These are phyloP conservation scores for Sphagnum fallax DNA, from an alignment of 228 moss, liverwort and hornwort species.

Conservation along the genomic window DNA sequence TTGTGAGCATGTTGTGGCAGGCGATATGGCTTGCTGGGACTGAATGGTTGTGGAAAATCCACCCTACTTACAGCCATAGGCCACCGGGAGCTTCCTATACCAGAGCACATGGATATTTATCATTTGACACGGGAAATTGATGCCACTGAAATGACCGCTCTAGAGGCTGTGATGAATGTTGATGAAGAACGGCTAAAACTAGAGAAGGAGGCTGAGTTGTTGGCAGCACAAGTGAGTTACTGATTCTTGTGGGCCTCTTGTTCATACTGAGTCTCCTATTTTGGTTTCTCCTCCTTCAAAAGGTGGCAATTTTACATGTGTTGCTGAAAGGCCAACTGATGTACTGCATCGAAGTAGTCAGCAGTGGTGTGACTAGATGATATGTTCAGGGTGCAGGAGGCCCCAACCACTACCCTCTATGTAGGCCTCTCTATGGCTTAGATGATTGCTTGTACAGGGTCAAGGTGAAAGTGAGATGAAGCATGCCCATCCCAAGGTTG, in stretches of 20 bases:
- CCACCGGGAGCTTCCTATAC: conserved; percentile 76
- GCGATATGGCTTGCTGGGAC: conserved; percentile 70
- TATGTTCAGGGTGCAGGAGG: too few relatives aligned
- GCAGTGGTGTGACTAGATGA: too few relatives aligned
- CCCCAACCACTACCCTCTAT: too few relatives aligned
- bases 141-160: conserved; percentile 74
- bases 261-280: not conserved
- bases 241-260: too few relatives aligned
- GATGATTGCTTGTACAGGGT: too few relatives aligned
- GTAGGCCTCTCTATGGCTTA: too few relatives aligned
- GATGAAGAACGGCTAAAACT: conserved; percentile 64
- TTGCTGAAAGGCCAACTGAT: too few relatives aligned
- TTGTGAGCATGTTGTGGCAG: conserved; percentile 14
- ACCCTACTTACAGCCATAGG: conserved; percentile 78
- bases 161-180: conserved; percentile 85
- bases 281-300: not conserved
- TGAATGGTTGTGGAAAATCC: conserved; percentile 87
- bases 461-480: too few relatives aligned
- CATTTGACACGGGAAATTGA: conserved; percentile 86
- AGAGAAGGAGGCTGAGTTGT: conserved; percentile 71
- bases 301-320: too few relatives aligned
- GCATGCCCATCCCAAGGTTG: too few relatives aligned
- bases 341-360: too few relatives aligned
- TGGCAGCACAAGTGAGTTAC: conserved; percentile 58
- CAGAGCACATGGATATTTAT: conserved; percentile 89